Base-by-base conservation (phyloP, 164 flowering plant species). In the Tetrastigma voinierianum region DNA sequence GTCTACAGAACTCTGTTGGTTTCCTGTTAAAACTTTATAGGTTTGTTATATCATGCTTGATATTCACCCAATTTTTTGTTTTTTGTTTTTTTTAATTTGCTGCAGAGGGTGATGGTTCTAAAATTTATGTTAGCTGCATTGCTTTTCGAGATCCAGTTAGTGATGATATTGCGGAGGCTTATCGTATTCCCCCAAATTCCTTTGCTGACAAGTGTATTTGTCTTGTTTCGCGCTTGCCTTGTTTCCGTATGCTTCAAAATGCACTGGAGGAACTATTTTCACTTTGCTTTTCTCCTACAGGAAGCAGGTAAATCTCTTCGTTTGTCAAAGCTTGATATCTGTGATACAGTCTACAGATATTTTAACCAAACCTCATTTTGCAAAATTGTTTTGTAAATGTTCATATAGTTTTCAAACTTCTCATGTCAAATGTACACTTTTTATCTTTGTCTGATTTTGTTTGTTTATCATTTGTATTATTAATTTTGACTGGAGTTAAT, bases 91-190 rank as follows among this genome's bases (percentile, higher is more conserved):
- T 32, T 16, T 32, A 60, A n/a, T 64, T 74, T 74, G 9, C 47
- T 77, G 80, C 90, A 93, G 99, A 96, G 90, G 99, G 99, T 24
- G 98, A 96, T 81, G 99, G 99, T 9, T 89, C 99, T 20, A 96
- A 96, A 79, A 93, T 96, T 57, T 96, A 87, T 82, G 96, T 96
- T 62, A 89, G 91, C 72, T 96, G 99, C 83, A 90, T 96, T 78
- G 89, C 98, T 63, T 96, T 96, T 73, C 87, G 98, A 54, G 99
- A 96, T 83, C 96, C 93, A 45, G 93, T 96, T 18, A 77, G 90
- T 69, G 97, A 90, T 77, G 99, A 96, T 77, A 80, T 96, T 66
- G 91, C 91, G 15, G 93, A 96, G 76, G 99, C 99, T 44, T 90
- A 96, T 70, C 86, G 78, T 23, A 87, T 96, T 44, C 90, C 95